Evolutionary conservation across 2,329 filamentous ascomycete species (phyloP).

Genomic region (Phyllosticta ampelicida): DNA sequence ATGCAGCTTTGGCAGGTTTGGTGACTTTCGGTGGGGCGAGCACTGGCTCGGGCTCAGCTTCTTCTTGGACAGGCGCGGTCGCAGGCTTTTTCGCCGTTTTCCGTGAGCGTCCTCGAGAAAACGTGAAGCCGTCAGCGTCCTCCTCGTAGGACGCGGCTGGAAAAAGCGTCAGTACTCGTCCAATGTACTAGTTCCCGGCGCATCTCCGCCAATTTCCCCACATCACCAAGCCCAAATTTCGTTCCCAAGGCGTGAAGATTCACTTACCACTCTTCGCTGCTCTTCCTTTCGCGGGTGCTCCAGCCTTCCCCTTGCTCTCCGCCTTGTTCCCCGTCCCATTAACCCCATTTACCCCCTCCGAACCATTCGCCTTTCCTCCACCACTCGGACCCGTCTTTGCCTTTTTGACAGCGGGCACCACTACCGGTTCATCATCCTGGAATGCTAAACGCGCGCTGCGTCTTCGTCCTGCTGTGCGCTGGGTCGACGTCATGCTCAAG

Average conservation of each 20-base stretch:
- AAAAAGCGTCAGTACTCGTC: conserved; percentile 12
- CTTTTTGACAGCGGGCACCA: conserved; percentile 24
- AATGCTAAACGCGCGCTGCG: conserved; percentile 36
- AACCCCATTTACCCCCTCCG: conserved; percentile 9
- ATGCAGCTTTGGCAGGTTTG: conserved; percentile 12
- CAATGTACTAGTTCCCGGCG: background rate
- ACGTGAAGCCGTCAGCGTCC: conserved; percentile 39
- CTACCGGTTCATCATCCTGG: conserved; percentile 31
- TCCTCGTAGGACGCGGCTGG: conserved; percentile 32
- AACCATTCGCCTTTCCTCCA: background rate
- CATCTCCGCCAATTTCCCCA: conserved; percentile 5
- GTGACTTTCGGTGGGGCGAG: conserved; percentile 11
- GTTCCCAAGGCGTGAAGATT: background rate
- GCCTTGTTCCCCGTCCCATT: conserved; percentile 25
- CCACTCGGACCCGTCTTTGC: conserved; percentile 20
- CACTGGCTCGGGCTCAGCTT: conserved; percentile 10
- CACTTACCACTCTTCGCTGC: conserved; percentile 25
- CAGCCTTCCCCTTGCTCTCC: conserved; percentile 21
- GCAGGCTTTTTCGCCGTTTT: conserved; percentile 19
- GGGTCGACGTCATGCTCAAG: conserved; percentile 38
- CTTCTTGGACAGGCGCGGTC: conserved; percentile 14
- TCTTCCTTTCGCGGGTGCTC: conserved; percentile 23
- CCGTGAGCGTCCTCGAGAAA: conserved; percentile 26
- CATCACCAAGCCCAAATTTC: background rate
- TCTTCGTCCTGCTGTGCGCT: conserved; percentile 32